Base-by-base conservation (phyloP, 2,329 filamentous ascomycete species). In the Aspergillus tamarii region DNA sequence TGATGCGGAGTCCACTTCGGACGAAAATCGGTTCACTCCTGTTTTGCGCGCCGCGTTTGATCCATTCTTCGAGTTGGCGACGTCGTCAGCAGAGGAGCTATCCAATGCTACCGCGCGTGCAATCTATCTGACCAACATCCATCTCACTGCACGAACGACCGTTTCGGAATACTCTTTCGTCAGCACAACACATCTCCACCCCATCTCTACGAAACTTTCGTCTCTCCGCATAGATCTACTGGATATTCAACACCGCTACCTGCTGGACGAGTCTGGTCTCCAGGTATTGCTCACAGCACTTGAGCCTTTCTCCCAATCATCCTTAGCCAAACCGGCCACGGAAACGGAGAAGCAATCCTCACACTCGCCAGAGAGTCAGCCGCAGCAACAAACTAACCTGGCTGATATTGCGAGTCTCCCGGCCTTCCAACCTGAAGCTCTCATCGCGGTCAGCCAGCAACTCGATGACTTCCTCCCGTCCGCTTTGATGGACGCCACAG, bases 391-490 rank as follows among this genome's bases (percentile, higher is more conserved):
- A 74, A 80, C 34, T 73, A 83, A 87, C 56, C 76, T 91, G 5
- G 81, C 83, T 50, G 84, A 84, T 14, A 83, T 92, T 28, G 74
- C 82, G 1, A 73, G 74, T 1, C 81, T 90, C 1, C 81, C 84
- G 0, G 78, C 84, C 4, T 87, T 92, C 72, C 85, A 89, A 63
- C 84, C 87, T 0, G 79, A 84, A 6, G 78, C 84, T 0, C 82
- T 98, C n/a, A 80, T 85, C 1, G 80, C 83, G 57, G 88, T 90
- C 2, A 92, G 92, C 70, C 91, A 94, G 71, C 86, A 85, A 46
- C 83, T 99, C 8, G 95, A 99, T 73, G 89, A 93, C 65, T 99
- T 98, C 79, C 82, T 99, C 28, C 94, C 95, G 0, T 96, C 93
- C 1, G 95, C 94, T 3, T 84, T 97, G 34, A 94, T 97, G 84